Evolutionary conservation across 441 rosid species (phyloP), one percentile per base, ranked within the genome.

Genomic region (Kokia cookei): DNA sequence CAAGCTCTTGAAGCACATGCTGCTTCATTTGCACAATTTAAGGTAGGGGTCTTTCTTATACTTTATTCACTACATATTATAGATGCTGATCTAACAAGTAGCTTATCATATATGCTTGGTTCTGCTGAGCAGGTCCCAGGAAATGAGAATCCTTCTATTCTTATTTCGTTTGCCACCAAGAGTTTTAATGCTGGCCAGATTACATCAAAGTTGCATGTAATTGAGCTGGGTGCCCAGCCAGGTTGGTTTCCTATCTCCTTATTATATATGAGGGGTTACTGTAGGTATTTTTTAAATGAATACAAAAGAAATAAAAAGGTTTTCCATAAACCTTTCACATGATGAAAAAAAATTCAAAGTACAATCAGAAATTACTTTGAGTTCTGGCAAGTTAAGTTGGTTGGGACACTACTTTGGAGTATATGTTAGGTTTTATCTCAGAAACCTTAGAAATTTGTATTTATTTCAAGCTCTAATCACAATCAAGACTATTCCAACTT

Each of bases 1-100:
- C 99, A 97, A 86, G 99, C 98, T 62, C 98, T 97, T 73, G 99
- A 97, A 84, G 99, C 99, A 60, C 99, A 97, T 88, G 97, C 99
- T 78, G 98, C 99, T 7, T 84, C 99, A 47, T 97, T 94, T 82
- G 93, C 98, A n/a, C 88, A 89, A 76, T 90, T 90, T 72, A 97
- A 92, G 85, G 99, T 93, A 12, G 17, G 80, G 26, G 47, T 27
- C 12, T 55, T 78, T 64, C 63, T 26, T 72, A 53, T 72, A 68
- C 17, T 61, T 32, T 65, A 47, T 64, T 64, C 17, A n/a, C 9
- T 37, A 11, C 17, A 47, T n/a, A 48, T n/a, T 13, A 15, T 40
- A 27, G 13, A 26, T 11, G 27, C 55, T 19, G 14, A 3, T 24
- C 42, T 60, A 26, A 65, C 5, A 4, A 50, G 10, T n/a, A 7